These are phyloP conservation scores for Scutellaria minor DNA, from an alignment of 257 asterid species.

Conservation along the genomic window DNA sequence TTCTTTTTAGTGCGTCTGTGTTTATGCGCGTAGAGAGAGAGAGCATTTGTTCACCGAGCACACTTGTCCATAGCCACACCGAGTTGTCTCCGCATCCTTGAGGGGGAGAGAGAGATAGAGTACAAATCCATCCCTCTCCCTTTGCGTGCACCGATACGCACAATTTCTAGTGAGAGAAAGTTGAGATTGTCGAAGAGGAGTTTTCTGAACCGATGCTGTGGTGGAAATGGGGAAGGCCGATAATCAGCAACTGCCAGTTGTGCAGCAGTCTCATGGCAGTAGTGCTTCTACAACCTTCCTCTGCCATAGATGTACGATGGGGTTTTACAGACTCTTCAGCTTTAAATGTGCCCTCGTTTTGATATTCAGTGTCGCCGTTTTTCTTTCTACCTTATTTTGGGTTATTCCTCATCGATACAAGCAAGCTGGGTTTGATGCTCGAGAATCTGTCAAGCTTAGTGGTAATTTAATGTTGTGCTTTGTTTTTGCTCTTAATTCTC, in stretches of 20 bases:
- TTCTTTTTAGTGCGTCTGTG: conserved; percentile 30
- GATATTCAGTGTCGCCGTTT: conserved; percentile 55
- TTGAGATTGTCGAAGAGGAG: conserved; percentile 19
- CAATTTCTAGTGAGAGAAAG: conserved; percentile 34
- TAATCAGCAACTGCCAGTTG: conserved; percentile 64
- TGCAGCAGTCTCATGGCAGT: conserved; percentile 48
- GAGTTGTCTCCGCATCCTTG: conserved; percentile 42
- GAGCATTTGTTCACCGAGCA: conserved; percentile 30
- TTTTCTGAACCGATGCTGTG: conserved; percentile 69
- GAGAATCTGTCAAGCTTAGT: conserved; percentile 51
- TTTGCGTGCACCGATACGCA: conserved; percentile 7
- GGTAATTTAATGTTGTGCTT: conserved; percentile 46
- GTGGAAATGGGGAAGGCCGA: conserved; percentile 77
- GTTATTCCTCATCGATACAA: conserved; percentile 52
- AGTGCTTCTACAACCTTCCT: conserved; percentile 50
- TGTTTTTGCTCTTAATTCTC: not conserved
- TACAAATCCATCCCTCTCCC: conserved; percentile 28
- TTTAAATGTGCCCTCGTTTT: conserved; percentile 66
- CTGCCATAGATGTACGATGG: conserved; percentile 56
- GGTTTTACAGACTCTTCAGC: conserved; percentile 43
- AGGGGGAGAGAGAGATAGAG: conserved; percentile 35
- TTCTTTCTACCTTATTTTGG: conserved; percentile 60
- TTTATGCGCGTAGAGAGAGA: conserved; percentile 35
- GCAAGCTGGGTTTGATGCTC: conserved; percentile 63
- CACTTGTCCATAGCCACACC: conserved; percentile 47